These are phyloP conservation scores for Potentilla sterilis DNA, from an alignment of 306 rosid genomes.

Conservation along the genomic window DNA sequence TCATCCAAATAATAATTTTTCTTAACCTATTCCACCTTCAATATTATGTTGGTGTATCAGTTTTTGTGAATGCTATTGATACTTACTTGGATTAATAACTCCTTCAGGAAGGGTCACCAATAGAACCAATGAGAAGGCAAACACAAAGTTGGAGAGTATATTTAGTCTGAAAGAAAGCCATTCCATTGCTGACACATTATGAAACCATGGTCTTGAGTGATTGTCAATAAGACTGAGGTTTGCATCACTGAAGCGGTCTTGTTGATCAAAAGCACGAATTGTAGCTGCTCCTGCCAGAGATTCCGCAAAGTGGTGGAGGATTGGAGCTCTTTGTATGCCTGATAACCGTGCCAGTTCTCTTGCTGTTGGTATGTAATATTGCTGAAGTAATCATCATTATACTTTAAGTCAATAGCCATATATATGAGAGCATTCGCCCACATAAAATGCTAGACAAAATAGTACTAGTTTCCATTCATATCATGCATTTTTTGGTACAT, in stretches of 20 bases:
- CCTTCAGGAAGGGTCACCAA: slow-evolving; percentile 89
- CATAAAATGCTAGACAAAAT: not conserved
- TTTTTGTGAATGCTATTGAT: slow-evolving; percentile 11
- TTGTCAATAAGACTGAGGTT: slow-evolving; percentile 70
- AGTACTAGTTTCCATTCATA: not conserved
- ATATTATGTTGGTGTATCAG: not conserved
- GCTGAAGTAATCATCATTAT: slow-evolving; percentile 44
- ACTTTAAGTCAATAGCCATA: slow-evolving; percentile 9
- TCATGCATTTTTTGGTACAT: not conserved
- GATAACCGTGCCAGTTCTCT: slow-evolving; percentile 90
- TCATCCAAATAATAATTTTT: not conserved
- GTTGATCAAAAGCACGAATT: slow-evolving; percentile 87
- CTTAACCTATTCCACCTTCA: not conserved
- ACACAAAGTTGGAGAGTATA: slow-evolving; percentile 82
- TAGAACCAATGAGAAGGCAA: slow-evolving; percentile 79
- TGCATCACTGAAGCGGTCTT: slow-evolving; percentile 55
- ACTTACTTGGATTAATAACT: slow-evolving; percentile 86
- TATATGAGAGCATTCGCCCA: not conserved
- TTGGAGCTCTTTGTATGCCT: slow-evolving; percentile 79
- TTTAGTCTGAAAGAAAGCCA: slow-evolving; percentile 95
- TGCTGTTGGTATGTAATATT: slow-evolving; percentile 88
- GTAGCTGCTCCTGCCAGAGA: slow-evolving; percentile 87
- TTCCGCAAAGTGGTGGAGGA: slow-evolving; percentile 91
- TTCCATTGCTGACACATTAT: slow-evolving; percentile 89
- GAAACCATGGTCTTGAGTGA: slow-evolving; percentile 94